Evolutionary conservation across 805 yeast species (phyloP), one percentile per base, ranked within the genome.

Genomic region (Candida caryicola): DNA sequence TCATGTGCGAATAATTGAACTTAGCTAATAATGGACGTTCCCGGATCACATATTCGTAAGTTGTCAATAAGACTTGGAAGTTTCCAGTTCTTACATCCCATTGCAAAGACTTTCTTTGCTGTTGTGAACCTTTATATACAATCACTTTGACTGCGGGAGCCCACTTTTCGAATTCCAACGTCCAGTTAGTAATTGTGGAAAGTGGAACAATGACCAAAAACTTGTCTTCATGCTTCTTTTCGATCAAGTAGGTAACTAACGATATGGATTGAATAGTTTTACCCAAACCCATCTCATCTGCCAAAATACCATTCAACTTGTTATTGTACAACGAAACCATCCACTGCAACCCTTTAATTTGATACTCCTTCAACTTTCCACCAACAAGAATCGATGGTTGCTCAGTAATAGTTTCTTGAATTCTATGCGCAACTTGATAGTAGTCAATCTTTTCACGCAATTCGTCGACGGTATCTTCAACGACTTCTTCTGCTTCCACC

Each of bases 151-250:
- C 71, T 10, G 76, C 50, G n/a, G 95, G 95, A 0, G 93, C 95
- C 95, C 95, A 85, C 60, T 83, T 83, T 46, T 85, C 93, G 55
- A 85, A 85, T 61, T 85, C 95, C 40, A 83, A 45, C 10, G 85
- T 83, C 95, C 95, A 85, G 57, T 85, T 85, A 1, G 95, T 84
- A 29, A 85, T 76, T 0, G 95, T 86, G 2, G 93, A 85, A 46
- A 85, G 68, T 4, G 95, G 95, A 21, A 85, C 95, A 59, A 85
- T 81, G 31, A 85, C 87, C 54, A 85, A 72, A 50, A 81, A 85
- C 40, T 86, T 86, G 23, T 82, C 87, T 33, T 72, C 74, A 39
- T 80, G 74, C 52, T 85, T 85, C 29, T 61, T 68, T 54, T 85
- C 95, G 41, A 76, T 74, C 38, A 86, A 66, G 54, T 86, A 81